These are phyloP conservation scores for Tilletiaria anomala DNA, from an alignment of 1,284 basidiomycete genomes.

Conservation along the genomic window DNA sequence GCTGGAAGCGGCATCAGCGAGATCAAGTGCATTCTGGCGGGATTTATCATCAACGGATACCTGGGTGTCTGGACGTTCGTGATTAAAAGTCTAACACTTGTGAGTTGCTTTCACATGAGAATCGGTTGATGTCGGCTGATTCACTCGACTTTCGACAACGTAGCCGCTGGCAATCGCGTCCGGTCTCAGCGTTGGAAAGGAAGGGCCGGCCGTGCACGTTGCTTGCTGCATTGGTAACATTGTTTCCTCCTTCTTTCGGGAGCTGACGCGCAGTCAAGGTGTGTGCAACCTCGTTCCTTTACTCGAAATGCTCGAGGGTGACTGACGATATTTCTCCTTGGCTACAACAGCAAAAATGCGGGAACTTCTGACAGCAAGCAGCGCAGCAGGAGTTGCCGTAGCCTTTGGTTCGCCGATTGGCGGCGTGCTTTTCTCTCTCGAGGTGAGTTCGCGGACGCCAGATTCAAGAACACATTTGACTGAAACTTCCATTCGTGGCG, in stretches of 20 bases:
- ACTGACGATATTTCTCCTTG: no score
- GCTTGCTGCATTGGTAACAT: conserved; percentile 84
- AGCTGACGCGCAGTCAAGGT: conserved; percentile 80
- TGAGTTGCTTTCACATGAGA: conserved; percentile 2
- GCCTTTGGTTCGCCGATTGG: conserved; percentile 96
- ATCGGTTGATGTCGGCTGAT: background rate
- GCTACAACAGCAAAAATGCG: conserved; percentile 95
- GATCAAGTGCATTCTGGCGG: conserved; percentile 95
- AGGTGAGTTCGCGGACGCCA: no score
- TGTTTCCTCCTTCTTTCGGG: conserved; percentile 64
- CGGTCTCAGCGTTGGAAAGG: conserved; percentile 91
- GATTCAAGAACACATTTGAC: no score
- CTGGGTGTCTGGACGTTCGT: conserved; percentile 74
- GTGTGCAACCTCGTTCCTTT: no score
- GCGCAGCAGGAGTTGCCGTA: conserved; percentile 91
- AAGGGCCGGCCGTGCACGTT: conserved; percentile 94
- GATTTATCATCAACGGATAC: conserved; percentile 92
- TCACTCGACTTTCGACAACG: conserved; percentile 7
- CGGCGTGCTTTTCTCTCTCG: conserved; percentile 74
- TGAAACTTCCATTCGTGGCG: no score
- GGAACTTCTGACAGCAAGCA: conserved; percentile 85
- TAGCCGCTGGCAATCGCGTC: conserved; percentile 95
- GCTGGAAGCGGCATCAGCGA: conserved; percentile 95
- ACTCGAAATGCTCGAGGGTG: no score
- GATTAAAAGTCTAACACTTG: conserved; percentile 75